Conservation (phyloP, 1,284 basidiomycete genomes). For the Rhizoctonia solani region DNA sequence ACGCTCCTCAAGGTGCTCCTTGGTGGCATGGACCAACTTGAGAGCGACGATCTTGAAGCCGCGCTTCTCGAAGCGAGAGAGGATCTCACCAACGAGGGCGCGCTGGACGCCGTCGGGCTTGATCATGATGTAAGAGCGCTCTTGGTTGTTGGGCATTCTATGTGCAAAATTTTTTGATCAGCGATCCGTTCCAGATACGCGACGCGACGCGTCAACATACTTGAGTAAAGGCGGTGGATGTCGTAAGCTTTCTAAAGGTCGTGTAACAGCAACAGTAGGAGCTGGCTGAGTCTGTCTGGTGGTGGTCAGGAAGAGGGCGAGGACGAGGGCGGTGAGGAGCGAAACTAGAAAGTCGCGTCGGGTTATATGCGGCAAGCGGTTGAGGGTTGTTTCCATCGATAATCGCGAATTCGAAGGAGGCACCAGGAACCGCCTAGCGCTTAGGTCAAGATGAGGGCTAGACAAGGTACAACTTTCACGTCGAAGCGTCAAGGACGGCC, state of each 20-base stretch:
- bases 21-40: conserved; percentile 78
- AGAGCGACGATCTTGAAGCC: conserved; percentile 93
- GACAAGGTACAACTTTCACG: neutral
- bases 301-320: conserved; percentile 6
- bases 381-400: conserved; percentile 30
- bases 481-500: too few relatives aligned
- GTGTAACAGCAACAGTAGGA: neutral
- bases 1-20: conserved; percentile 87
- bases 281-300: conserved; percentile 20
- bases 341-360: conserved; percentile 27
- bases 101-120: conserved; percentile 99
- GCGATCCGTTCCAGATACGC: neutral
- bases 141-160: conserved; percentile 53
- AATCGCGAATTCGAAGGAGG: conserved; percentile 11
- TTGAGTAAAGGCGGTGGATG: conserved; percentile 2
- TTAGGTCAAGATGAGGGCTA: neutral
- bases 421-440: conserved; percentile 7
- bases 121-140: conserved; percentile 90
- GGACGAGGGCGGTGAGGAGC: conserved; percentile 24
- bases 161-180: neutral
- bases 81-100: conserved; percentile 92
- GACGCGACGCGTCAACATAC: conserved; percentile 16
- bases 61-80: conserved; percentile 90
- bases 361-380: conserved; percentile 31
- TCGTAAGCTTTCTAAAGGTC: conserved; percentile 8